Conservation (phyloP, 2,329 filamentous ascomycete species). For the Pseudogymnoascus sp. region DNA sequence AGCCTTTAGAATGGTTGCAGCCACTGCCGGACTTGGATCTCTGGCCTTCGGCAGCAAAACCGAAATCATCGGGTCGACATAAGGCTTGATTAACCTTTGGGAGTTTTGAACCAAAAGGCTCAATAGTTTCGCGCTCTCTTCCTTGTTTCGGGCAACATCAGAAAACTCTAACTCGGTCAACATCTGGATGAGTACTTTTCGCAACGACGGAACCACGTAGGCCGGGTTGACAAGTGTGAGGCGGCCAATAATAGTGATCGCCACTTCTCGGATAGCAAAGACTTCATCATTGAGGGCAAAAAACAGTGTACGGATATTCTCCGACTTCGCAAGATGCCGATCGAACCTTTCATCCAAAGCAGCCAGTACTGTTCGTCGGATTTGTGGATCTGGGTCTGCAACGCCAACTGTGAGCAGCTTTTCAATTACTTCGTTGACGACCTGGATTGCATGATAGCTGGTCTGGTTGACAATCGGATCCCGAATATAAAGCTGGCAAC, state of each 20-base stretch:
- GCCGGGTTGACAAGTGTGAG: constrained; percentile 87
- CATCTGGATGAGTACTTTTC: constrained; percentile 92
- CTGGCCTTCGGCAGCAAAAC: constrained; percentile 89
- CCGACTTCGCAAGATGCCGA: constrained; percentile 89
- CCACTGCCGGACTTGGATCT: constrained; percentile 78
- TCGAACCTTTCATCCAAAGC: constrained; percentile 93
- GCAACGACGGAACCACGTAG: constrained; percentile 91
- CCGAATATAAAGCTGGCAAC: constrained; percentile 92
- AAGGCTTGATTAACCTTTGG: constrained; percentile 86
- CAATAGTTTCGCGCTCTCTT: constrained; percentile 89
- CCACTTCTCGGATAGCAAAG: constrained; percentile 85
- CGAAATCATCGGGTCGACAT: constrained; percentile 92
- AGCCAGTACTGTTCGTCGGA: constrained; percentile 77
- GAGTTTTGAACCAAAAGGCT: constrained; percentile 90
- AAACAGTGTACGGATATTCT: constrained; percentile 93
- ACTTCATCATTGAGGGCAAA: constrained; percentile 92
- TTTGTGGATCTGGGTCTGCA: constrained; percentile 82
- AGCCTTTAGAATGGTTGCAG: constrained; percentile 88
- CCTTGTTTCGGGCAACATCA: constrained; percentile 87
- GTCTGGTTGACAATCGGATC: constrained; percentile 98
- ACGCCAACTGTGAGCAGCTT: constrained; percentile 92
- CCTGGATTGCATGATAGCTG: constrained; percentile 91
- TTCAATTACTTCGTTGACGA: constrained; percentile 96
- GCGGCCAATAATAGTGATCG: constrained; percentile 92
- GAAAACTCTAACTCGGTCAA: constrained; percentile 95